phyloP scores from a whole-genome alignment of 257 asterid species.

The Fraxinus cuspidata region DNA sequence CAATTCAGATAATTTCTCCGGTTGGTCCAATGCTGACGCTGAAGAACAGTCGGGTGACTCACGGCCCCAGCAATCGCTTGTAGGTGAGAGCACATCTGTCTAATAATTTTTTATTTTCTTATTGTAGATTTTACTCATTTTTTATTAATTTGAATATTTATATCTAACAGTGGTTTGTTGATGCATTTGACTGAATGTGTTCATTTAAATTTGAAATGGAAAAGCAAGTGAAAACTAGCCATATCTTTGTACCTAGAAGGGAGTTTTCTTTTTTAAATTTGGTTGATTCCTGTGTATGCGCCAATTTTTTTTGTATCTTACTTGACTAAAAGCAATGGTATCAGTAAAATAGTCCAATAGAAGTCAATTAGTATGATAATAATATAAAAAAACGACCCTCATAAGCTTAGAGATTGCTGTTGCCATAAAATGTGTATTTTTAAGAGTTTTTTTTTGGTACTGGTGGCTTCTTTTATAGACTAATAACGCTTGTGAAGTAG shows the following conservation, averaged over 20 bases:
- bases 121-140: not conserved
- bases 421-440: not conserved
- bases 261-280: not conserved
- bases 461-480: conserved; percentile 38
- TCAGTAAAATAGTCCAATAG: not conserved
- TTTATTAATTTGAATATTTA: not conserved
- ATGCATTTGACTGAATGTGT: conserved; percentile 11
- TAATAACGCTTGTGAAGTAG: conserved; percentile 65
- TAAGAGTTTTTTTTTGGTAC: conserved; percentile 11
- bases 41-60: conserved; percentile 47
- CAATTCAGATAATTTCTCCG: conserved; percentile 63
- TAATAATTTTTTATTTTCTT: conserved; percentile 3
- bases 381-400: not conserved
- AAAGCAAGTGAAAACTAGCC: not conserved
- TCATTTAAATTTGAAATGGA: not conserved
- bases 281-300: not conserved
- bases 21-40: conserved; percentile 66
- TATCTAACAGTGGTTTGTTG: not conserved
- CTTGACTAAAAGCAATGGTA: not conserved
- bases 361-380: not conserved
- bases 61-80: conserved; percentile 45
- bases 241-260: not conserved
- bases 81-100: conserved; percentile 47
- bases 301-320: not conserved
- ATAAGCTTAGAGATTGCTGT: conserved; percentile 18